Evolutionary conservation across 768 basidiomycete species (phyloP).

Genomic region (Amanita rubescens): DNA sequence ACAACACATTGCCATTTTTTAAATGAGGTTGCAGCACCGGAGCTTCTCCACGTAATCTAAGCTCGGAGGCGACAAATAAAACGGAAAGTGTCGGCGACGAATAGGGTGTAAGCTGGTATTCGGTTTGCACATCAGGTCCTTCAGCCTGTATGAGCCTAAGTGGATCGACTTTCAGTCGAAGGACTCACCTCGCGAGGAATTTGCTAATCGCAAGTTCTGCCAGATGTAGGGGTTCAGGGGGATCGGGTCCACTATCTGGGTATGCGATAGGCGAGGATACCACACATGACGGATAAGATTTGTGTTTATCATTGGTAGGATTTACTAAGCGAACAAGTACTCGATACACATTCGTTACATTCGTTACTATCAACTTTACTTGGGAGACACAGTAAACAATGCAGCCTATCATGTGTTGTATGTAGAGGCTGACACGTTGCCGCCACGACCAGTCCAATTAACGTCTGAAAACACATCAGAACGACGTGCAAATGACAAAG

Average conservation of each 20-base stretch:
- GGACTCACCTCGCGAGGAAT: constrained; percentile 50
- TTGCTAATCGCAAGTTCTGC: constrained; percentile 36
- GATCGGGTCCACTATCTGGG: constrained; percentile 12
- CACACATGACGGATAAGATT: constrained; percentile 46
- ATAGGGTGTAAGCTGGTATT: neutral
- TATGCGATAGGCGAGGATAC: constrained; percentile 52
- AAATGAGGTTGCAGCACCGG: constrained; percentile 65
- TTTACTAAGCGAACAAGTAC: neutral
- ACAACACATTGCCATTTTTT: constrained; percentile 50
- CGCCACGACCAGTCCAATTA: constrained; percentile 99
- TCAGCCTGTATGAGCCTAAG: constrained; percentile 3
- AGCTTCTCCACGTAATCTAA: constrained; percentile 57
- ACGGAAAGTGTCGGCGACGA: neutral
- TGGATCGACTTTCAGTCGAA: neutral
- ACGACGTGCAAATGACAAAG: neutral
- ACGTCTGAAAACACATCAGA: constrained; percentile 49
- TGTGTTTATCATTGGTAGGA: neutral
- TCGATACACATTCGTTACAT: neutral
- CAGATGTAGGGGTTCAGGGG: constrained; percentile 10
- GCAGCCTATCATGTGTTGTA: constrained; percentile 49
- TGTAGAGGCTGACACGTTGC: constrained; percentile 84
- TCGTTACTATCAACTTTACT: neutral
- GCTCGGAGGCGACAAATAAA: constrained; percentile 55
- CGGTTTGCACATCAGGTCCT: constrained; percentile 64
- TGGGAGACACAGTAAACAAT: neutral